phyloP scores from a whole-genome alignment of 202 grass and related monocot species.

The Musa balbisiana region DNA sequence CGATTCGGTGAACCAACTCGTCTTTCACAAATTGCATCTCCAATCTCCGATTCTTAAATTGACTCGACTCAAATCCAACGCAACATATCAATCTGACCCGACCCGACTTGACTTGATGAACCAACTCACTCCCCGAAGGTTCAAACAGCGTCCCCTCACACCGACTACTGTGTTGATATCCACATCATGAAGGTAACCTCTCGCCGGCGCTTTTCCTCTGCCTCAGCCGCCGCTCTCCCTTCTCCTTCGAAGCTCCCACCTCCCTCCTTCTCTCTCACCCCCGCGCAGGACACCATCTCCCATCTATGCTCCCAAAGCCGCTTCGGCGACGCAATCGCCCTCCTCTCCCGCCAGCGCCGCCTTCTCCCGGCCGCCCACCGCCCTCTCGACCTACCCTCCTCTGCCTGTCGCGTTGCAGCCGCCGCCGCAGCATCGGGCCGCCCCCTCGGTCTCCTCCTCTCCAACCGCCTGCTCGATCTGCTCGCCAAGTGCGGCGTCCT shows the following conservation, averaged over 20 bases:
- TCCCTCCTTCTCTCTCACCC: conserved; percentile 36
- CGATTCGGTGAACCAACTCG: too few relatives aligned
- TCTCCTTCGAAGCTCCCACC: neutral
- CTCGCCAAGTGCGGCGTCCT: conserved; percentile 24
- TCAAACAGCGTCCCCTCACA: too few relatives aligned
- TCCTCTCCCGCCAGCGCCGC: conserved; percentile 34
- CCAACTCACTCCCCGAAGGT: too few relatives aligned
- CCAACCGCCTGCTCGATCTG: conserved; percentile 31
- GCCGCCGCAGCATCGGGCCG: conserved; percentile 36
- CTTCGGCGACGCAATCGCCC: conserved; percentile 42
- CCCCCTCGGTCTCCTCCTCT: conserved; percentile 42
- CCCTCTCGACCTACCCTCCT: conserved; percentile 32
- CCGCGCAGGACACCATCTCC: conserved; percentile 12
- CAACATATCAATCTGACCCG: too few relatives aligned
- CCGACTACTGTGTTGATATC: too few relatives aligned
- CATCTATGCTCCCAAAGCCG: conserved; percentile 22
- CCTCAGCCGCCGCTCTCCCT: neutral
- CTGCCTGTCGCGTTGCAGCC: conserved; percentile 36
- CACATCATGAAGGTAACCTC: neutral
- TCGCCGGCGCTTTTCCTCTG: neutral
- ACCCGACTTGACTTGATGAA: too few relatives aligned
- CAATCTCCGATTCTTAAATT: too few relatives aligned
- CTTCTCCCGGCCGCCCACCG: conserved; percentile 26
- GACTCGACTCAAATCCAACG: too few relatives aligned
- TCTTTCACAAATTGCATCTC: too few relatives aligned